Evolutionary conservation across 2,329 filamentous ascomycete species (phyloP).

Genomic region (Stachybotrys chartarum): DNA sequence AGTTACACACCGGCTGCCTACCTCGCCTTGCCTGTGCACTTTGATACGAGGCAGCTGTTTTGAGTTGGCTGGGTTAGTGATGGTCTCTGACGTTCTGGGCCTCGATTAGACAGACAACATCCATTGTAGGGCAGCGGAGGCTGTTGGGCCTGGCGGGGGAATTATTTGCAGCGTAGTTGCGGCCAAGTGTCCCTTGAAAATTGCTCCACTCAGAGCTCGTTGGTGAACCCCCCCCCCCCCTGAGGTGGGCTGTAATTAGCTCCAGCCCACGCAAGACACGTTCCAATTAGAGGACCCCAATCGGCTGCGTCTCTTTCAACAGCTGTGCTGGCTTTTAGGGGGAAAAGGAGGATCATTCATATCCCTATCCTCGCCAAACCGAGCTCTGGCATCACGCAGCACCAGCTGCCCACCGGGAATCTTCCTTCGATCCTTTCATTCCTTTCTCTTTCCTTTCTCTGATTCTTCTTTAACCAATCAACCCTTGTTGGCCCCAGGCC

Average conservation of each 20-base stretch:
- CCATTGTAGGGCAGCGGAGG: no score
- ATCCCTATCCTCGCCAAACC: constrained; percentile 7
- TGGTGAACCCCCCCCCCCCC: not conserved
- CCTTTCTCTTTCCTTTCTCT: constrained; percentile 9
- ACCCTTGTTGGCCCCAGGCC: no score
- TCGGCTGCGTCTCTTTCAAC: no score
- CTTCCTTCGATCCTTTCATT: constrained; percentile 9
- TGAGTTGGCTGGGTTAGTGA: no score
- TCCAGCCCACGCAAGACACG: not conserved
- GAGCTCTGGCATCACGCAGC: constrained; percentile 11
- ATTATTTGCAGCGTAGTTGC: not conserved
- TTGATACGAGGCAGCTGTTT: no score
- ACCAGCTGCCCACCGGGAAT: constrained; percentile 3
- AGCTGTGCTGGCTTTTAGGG: no score
- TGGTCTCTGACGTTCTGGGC: not conserved
- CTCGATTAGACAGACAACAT: not conserved
- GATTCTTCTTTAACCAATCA: constrained; percentile 7
- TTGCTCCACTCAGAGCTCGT: not conserved
- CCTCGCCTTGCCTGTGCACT: no score
- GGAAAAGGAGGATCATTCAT: not conserved
- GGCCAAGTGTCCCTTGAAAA: not conserved
- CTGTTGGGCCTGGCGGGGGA: no score
- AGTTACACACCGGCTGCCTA: no score
- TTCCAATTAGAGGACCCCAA: not conserved
- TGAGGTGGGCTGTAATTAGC: not conserved